Percentiles rank a stretch among this genome's conserved stretches.
phyloP scores from a whole-genome alignment of 2,329 filamentous ascomycete species.

The Aspergillus spinulosporus region DNA sequence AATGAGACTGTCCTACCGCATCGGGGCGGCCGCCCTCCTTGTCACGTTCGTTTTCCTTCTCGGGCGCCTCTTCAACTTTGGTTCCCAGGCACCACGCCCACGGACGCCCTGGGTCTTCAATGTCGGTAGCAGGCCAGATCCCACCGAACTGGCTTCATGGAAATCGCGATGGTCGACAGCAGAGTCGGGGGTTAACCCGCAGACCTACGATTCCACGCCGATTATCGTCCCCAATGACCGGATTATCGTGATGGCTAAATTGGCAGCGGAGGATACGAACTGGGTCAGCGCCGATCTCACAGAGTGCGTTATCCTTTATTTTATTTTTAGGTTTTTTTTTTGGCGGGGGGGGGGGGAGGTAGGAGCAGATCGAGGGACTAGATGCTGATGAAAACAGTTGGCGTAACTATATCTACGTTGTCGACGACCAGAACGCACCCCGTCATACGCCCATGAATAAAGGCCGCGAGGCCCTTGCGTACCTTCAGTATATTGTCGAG shows the following conservation, averaged over 20 bases:
- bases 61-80: constrained; percentile 26
- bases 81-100: constrained; percentile 23
- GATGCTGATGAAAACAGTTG: constrained; percentile 29
- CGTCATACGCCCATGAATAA: constrained; percentile 43
- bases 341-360: no score
- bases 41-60: constrained; percentile 32
- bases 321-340: no score
- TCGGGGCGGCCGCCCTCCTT: constrained; percentile 33
- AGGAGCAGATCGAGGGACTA: not conserved
- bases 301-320: constrained; percentile 41
- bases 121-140: constrained; percentile 15
- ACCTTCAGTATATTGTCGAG: constrained; percentile 50
- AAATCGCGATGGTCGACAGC: constrained; percentile 13
- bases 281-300: constrained; percentile 48
- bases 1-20: constrained; percentile 30
- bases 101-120: constrained; percentile 32
- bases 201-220: constrained; percentile 28
- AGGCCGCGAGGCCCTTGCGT: constrained; percentile 47
- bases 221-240: constrained; percentile 40
- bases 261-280: constrained; percentile 45
- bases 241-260: constrained; percentile 47
- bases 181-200: constrained; percentile 12
- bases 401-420: constrained; percentile 48
- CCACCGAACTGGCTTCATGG: constrained; percentile 4
- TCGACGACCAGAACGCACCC: constrained; percentile 36